Evolutionary conservation across 2,329 filamentous ascomycete species (phyloP).

Genomic region (Pseudocercospora cruenta): DNA sequence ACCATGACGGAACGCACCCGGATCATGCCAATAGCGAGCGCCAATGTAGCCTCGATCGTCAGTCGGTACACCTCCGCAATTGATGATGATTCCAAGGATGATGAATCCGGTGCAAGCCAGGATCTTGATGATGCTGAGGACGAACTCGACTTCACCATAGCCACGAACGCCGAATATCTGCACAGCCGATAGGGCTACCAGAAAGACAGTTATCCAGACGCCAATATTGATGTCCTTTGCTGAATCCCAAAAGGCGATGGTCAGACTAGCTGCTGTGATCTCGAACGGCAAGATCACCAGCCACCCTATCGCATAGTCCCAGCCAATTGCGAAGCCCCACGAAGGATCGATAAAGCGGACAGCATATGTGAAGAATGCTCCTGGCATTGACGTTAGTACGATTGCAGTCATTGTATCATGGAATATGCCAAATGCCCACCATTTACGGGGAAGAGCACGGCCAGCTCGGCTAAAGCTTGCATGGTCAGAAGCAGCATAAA

Average conservation of each 20-base stretch:
- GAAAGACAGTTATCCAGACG: slow-evolving; percentile 82
- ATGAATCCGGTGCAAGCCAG: slow-evolving; percentile 80
- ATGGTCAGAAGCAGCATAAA: slow-evolving; percentile 91
- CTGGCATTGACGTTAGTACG: slow-evolving; percentile 34
- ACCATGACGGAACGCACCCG: slow-evolving; percentile 82
- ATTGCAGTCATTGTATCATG: neutral
- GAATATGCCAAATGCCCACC: slow-evolving; percentile 40
- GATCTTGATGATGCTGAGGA: slow-evolving; percentile 69
- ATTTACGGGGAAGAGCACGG: slow-evolving; percentile 85
- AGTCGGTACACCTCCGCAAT: slow-evolving; percentile 59
- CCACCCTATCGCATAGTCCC: slow-evolving; percentile 35
- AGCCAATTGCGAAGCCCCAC: slow-evolving; percentile 36
- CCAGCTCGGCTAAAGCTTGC: slow-evolving; percentile 88
- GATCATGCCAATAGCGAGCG: slow-evolving; percentile 59
- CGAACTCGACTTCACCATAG: slow-evolving; percentile 24
- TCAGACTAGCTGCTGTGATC: slow-evolving; percentile 34
- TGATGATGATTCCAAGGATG: slow-evolving; percentile 62
- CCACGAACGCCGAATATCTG: slow-evolving; percentile 82
- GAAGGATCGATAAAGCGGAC: slow-evolving; percentile 50
- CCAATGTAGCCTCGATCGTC: slow-evolving; percentile 48
- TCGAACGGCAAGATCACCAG: slow-evolving; percentile 31
- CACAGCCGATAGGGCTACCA: slow-evolving; percentile 74
- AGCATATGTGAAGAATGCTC: slow-evolving; percentile 46
- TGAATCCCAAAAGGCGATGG: slow-evolving; percentile 32
- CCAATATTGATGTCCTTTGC: slow-evolving; percentile 60